phyloP scores from a whole-genome alignment of 2,329 filamentous ascomycete genomes.

The Diaporthe ampelina region DNA sequence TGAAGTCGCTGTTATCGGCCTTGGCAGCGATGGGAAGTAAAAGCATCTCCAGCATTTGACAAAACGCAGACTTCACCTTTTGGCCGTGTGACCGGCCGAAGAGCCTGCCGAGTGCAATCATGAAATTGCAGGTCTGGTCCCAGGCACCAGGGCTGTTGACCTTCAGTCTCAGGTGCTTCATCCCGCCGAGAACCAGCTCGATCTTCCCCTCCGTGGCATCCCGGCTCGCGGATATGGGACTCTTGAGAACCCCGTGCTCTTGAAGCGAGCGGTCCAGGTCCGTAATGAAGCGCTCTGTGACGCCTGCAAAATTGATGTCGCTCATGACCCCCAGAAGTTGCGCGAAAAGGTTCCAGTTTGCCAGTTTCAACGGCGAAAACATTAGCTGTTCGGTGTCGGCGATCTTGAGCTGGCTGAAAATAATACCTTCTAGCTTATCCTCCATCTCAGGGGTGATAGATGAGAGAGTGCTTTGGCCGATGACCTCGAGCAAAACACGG shows the following conservation, averaged over 20 bases:
- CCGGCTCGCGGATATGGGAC: conserved; percentile 66
- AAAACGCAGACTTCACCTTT: conserved; percentile 93
- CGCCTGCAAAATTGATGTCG: conserved; percentile 87
- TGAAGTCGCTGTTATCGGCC: conserved; percentile 81
- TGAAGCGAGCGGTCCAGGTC: conserved; percentile 85
- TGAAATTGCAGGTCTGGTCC: conserved; percentile 90
- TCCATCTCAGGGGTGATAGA: conserved; percentile 93
- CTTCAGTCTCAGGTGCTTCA: conserved; percentile 89
- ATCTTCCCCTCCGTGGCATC: conserved; percentile 84
- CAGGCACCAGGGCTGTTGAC: conserved; percentile 81
- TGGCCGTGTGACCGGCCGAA: conserved; percentile 90
- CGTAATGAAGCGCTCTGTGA: conserved; percentile 83
- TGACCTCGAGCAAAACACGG: conserved; percentile 92
- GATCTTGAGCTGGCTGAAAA: conserved; percentile 94
- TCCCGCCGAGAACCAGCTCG: conserved; percentile 88
- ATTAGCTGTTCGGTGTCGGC: conserved; percentile 86
- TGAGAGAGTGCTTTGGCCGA: conserved; percentile 86
- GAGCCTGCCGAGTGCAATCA: conserved; percentile 83
- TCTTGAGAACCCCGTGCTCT: conserved; percentile 79
- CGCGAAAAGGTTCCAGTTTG: conserved; percentile 96
- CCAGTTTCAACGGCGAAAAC: conserved; percentile 84
- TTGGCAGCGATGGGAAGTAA: conserved; percentile 89
- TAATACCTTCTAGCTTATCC: conserved; percentile 92
- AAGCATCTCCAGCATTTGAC: conserved; percentile 89
- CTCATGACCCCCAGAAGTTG: conserved; percentile 97